Evolutionary conservation across 768 basidiomycete genomes (phyloP), one percentile per base, ranked within the genome.

Genomic region (Ramaria sp.): DNA sequence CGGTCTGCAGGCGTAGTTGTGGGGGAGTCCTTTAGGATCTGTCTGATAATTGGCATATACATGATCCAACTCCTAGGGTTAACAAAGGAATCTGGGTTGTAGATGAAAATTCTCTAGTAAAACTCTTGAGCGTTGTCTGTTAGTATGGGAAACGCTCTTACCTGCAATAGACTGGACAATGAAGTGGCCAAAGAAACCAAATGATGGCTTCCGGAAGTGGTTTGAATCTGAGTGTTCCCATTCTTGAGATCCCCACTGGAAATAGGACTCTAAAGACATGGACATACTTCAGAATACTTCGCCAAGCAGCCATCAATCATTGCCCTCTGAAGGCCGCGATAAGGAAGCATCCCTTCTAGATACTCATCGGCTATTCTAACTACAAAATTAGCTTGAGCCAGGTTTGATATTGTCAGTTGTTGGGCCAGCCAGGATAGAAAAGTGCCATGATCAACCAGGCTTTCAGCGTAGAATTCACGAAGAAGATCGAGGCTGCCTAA

Each of bases 341-440:
- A 82, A 15, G 68, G 67, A 13, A 83, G 65, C 65, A 91, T 77
- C 20, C 80, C 85, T 43, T 81, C 79, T 4, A 88, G 67, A 64
- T 90, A 91, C 64, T 90, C 88, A 60, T 91, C 85, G 5, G 77
- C 79, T n/a, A 92, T 69, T 48, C 83, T 77, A 25, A 77, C 78
- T 12, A 90, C 68, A 62, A 92, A 90, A 3, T 82, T 83, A 13
- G 80, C 78, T 68, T 92, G 88, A 2, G 89, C 88, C 25, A 90
- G 75, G 63, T 90, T 91, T 62, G 83, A 88, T 3, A 71, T 73
- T n/a, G 66, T 63, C 78, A 87, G 81, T 62, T 89, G 86, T 55
- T 85, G 79, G 18, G 87, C 82, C 24, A 91, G 70, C 88, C 88
- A 91, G 13, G 74, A 68, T 6, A 91, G 74, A 66, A 90, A 88